These are phyloP conservation scores for Candida ipomoeae DNA, from an alignment of 805 yeast species.

Conservation along the genomic window DNA sequence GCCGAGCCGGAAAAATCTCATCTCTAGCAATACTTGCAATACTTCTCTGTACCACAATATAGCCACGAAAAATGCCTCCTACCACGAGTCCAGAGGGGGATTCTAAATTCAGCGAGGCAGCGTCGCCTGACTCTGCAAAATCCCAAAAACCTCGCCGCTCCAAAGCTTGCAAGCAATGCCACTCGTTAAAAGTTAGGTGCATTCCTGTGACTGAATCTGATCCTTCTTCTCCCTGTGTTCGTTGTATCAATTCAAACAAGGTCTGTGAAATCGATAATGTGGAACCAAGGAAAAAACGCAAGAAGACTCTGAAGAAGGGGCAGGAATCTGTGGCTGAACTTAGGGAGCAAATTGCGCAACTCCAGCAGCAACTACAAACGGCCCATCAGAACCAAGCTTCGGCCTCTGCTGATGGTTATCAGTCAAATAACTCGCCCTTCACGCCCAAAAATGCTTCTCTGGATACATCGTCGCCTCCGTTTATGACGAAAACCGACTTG, in stretches of 20 bases:
- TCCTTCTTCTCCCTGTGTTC: conserved; percentile 62
- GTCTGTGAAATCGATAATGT: conserved; percentile 65
- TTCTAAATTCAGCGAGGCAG: neutral
- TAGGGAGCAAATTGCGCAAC: conserved; percentile 18
- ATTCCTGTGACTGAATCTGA: conserved; percentile 61
- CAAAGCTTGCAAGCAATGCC: conserved; percentile 72
- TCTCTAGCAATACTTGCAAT: neutral
- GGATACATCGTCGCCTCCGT: conserved; percentile 20
- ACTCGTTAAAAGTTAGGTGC: conserved; percentile 78
- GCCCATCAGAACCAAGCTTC: conserved; percentile 9
- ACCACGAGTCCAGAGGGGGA: neutral
- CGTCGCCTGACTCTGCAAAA: conserved; percentile 4
- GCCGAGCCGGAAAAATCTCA: conserved; percentile 6
- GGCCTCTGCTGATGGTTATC: neutral
- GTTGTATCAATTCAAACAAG: conserved; percentile 64
- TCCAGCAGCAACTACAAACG: conserved; percentile 16
- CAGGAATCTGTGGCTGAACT: conserved; percentile 20
- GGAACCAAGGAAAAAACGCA: conserved; percentile 50
- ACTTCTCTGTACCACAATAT: neutral
- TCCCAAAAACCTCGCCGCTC: conserved; percentile 33
- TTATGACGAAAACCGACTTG: conserved; percentile 32
- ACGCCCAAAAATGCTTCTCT: neutral
- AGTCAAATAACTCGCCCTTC: neutral
- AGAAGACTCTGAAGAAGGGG: conserved; percentile 21
- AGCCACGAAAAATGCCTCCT: neutral